These are phyloP conservation scores for Aspergillus coremiiformis DNA, from an alignment of 495 filamentous ascomycete species.

Conservation along the genomic window DNA sequence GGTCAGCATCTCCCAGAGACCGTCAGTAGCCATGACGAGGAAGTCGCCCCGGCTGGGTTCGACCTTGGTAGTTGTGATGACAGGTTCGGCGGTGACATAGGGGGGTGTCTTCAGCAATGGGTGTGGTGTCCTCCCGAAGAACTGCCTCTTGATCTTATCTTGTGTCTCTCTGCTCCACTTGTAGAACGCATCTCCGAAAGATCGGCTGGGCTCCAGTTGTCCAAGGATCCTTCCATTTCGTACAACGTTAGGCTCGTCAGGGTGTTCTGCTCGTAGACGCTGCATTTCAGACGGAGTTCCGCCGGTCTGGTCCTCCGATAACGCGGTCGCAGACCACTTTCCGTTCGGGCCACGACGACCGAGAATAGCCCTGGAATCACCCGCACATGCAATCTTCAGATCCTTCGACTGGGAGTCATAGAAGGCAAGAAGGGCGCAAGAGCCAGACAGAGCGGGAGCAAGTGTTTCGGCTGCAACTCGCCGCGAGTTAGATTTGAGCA, in stretches of 20 bases:
- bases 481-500: conserved; percentile 80
- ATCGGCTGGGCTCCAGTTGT: conserved; percentile 81
- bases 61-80: conserved; percentile 92
- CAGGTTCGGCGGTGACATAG: conserved; percentile 94
- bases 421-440: conserved; percentile 92
- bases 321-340: conserved; percentile 85
- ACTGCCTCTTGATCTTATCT: conserved; percentile 68
- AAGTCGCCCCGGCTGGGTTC: conserved; percentile 89
- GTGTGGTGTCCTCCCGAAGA: conserved; percentile 72
- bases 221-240: conserved; percentile 85
- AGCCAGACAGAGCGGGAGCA: conserved; percentile 88
- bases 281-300: conserved; percentile 73
- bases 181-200: conserved; percentile 93
- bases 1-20: conserved; percentile 98
- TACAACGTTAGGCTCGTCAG: conserved; percentile 77
- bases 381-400: conserved; percentile 85
- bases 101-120: conserved; percentile 80
- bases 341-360: conserved; percentile 70
- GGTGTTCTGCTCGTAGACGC: conserved; percentile 76
- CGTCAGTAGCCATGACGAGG: conserved; percentile 92
- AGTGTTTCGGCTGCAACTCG: conserved; percentile 80
- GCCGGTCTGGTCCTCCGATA: conserved; percentile 91
- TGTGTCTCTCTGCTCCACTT: conserved; percentile 88
- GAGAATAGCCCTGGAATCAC: conserved; percentile 88
- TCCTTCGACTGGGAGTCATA: conserved; percentile 81